These are phyloP conservation scores for Umbelopsis isabellina DNA, from an alignment of 192 early-diverging fungal genomes.

Conservation along the genomic window DNA sequence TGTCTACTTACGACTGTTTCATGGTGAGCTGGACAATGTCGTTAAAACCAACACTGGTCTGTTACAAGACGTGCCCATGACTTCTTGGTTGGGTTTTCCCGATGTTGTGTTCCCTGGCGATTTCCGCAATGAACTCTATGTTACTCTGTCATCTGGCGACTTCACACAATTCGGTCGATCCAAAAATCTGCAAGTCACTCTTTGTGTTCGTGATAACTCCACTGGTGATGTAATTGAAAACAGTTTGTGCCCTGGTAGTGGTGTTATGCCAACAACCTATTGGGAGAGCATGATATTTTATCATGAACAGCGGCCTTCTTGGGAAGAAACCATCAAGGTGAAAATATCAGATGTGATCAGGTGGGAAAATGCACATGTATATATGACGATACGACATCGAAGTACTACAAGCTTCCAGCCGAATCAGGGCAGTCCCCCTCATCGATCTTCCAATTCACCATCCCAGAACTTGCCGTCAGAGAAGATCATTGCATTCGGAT, in stretches of 20 bases:
- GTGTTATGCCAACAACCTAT: conserved; percentile 29
- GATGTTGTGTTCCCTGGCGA: conserved; percentile 61
- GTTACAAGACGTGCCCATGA: conserved; percentile 47
- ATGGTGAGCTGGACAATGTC: conserved; percentile 43
- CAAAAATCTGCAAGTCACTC: conserved; percentile 63
- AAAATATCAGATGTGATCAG: conserved; percentile 49
- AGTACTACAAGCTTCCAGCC: conserved; percentile 16
- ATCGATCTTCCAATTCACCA: not conserved
- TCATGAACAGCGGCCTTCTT: conserved; percentile 60
- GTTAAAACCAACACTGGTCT: conserved; percentile 45
- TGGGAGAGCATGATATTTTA: conserved; percentile 68
- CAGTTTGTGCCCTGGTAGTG: conserved; percentile 53
- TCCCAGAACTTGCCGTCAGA: conserved; percentile 29
- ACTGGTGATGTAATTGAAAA: conserved; percentile 58
- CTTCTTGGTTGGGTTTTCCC: conserved; percentile 60
- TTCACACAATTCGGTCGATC: conserved; percentile 51
- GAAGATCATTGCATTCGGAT: conserved; percentile 65
- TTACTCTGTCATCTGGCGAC: conserved; percentile 60
- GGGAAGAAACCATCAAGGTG: conserved; percentile 68
- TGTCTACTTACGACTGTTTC: conserved; percentile 50
- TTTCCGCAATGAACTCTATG: conserved; percentile 61
- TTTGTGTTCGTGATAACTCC: conserved; percentile 54
- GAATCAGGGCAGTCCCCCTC: not conserved
- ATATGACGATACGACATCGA: conserved; percentile 61
- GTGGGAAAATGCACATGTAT: conserved; percentile 65